Base-by-base conservation (phyloP, 73 alveolate genomes). In the Effrenium voratum region DNA sequence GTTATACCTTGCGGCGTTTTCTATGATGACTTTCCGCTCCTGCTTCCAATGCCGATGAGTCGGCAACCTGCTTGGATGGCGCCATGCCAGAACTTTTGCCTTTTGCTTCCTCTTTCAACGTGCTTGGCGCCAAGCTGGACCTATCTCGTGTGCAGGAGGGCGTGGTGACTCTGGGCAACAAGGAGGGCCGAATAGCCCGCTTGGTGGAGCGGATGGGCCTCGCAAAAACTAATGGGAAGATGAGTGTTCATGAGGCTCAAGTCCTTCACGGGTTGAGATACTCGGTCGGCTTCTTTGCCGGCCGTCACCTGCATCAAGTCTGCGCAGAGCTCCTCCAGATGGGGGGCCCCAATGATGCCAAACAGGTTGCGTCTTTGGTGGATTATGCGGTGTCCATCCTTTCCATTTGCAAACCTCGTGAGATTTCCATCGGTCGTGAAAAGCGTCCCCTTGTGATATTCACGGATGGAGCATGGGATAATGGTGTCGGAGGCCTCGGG, bases 381-480 rank as follows among this genome's bases (percentile, higher is more conserved):
- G n/a, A n/a, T n/a, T n/a, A n/a, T n/a, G n/a, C n/a, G n/a, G n/a
- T n/a, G n/a, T n/a, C n/a, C n/a, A n/a, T n/a, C n/a, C n/a, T n/a
- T n/a, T n/a, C n/a, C n/a, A n/a, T n/a, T n/a, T n/a, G n/a, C n/a
- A n/a, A n/a, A n/a, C 70, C 10, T 57, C 70, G 70, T 30, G 26
- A 22, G 70, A 22, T 1, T 57, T 57, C n/a, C n/a, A 24, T 30
- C 16, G 26, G 70, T 22, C 26, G 2, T 1, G 2, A 1, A 4
- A 30, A 2, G 70, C n/a, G 16, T 57, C 93, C 93, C 19, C 49
- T 49, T 16, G 47, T 82, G 6, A 12, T 82, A 6, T 82, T 82
- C 75, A 82, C 93, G 12, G 93, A 82, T 28, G 93, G 76, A 1
- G 93, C 93, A 8, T 82, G 49, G 38, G 93, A 82, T 75, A 36